These are phyloP conservation scores for Uronychia setigera DNA, from an alignment of 73 alveolate species.

Conservation along the genomic window DNA sequence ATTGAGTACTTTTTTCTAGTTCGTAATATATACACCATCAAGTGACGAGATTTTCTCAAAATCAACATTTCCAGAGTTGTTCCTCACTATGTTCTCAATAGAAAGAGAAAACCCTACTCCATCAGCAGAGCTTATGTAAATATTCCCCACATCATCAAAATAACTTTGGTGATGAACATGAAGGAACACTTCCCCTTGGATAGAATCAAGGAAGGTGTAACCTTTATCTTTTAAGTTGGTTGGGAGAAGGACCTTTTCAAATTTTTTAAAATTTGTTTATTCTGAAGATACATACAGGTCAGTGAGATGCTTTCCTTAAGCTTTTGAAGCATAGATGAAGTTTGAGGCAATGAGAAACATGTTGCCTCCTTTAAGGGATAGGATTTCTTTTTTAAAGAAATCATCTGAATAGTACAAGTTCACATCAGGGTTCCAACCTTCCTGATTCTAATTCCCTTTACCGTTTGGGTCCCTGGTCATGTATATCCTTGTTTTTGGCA, in stretches of 20 bases:
- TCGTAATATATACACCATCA: conserved; percentile 88
- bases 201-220: conserved; percentile 85
- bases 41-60: conserved; percentile 80
- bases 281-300: conserved; percentile 62
- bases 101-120: conserved; percentile 83
- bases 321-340: conserved; percentile 85
- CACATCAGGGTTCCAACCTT: conserved; percentile 32
- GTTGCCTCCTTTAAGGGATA: conserved; percentile 79
- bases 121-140: conserved; percentile 81
- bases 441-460: neutral
- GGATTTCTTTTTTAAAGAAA: conserved; percentile 68
- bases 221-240: conserved; percentile 14
- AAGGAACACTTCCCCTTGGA: conserved; percentile 85
- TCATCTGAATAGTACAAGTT: conserved; percentile 79
- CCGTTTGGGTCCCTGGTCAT: neutral
- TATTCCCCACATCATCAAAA: conserved; percentile 71
- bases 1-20: neutral
- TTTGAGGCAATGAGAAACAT: conserved; percentile 70
- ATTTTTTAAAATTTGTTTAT: conserved; percentile 37
- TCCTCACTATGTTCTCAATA: conserved; percentile 74
- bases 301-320: conserved; percentile 57
- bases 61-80: conserved; percentile 72
- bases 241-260: conserved; percentile 71
- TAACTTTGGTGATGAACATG: conserved; percentile 74
- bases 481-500: neutral